Conservation (phyloP, 2,329 filamentous ascomycete species). For the Epichloe hybrida region DNA sequence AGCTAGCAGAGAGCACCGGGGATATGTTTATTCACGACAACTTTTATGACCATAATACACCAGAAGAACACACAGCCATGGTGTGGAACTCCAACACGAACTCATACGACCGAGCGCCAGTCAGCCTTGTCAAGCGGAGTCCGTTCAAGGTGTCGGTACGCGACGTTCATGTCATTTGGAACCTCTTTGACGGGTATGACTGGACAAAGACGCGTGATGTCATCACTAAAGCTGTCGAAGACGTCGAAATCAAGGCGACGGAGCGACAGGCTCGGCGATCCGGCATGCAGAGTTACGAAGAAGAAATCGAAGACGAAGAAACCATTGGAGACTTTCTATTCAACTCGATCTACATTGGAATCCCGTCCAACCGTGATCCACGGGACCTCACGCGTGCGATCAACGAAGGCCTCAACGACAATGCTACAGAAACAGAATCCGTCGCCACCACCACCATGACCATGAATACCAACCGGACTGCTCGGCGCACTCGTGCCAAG, state of each 20-base stretch:
- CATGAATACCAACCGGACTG: constrained; percentile 38
- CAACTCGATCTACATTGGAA: constrained; percentile 96
- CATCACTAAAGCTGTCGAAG: constrained; percentile 76
- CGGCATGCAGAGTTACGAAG: constrained; percentile 46
- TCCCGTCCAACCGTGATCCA: constrained; percentile 75
- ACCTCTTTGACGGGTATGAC: constrained; percentile 94
- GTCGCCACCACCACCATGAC: constrained; percentile 64
- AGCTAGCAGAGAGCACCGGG: constrained; percentile 37
- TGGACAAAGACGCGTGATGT: constrained; percentile 79
- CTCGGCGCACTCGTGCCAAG: constrained; percentile 26
- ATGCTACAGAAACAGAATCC: constrained; percentile 78
- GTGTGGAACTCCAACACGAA: constrained; percentile 71
- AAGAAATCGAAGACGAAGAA: constrained; percentile 67
- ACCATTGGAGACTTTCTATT: constrained; percentile 93
- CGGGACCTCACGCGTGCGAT: constrained; percentile 70
- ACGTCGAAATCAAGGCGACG: constrained; percentile 70
- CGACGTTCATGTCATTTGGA: constrained; percentile 92
- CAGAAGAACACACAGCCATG: constrained; percentile 51
- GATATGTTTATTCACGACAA: constrained; percentile 64
- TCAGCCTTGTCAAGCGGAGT: constrained; percentile 46
- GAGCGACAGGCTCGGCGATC: constrained; percentile 52
- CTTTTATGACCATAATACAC: constrained; percentile 55
- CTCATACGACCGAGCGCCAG: constrained; percentile 54
- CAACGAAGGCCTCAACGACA: constrained; percentile 77
- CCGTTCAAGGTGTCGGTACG: constrained; percentile 67